These are phyloP conservation scores for Kingdonia uniflora DNA, from an alignment of 164 flowering plant genomes.

Conservation along the genomic window DNA sequence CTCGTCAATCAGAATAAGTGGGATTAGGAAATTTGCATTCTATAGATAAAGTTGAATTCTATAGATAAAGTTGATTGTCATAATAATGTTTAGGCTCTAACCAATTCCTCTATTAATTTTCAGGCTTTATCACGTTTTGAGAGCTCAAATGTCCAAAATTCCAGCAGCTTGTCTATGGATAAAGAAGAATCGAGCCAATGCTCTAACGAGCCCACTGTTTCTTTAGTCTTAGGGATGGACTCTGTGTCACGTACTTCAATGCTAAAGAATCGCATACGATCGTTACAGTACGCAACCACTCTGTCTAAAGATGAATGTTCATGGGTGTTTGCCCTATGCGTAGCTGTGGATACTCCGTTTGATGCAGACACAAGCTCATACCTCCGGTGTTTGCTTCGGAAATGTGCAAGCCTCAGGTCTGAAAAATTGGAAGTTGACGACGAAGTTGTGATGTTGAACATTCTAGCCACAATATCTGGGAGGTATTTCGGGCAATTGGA, in stretches of 20 bases:
- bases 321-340: slow-evolving; percentile 78
- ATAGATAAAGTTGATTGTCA: no score
- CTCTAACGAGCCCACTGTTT: slow-evolving; percentile 31
- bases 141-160: slow-evolving; percentile 6
- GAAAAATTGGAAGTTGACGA: slow-evolving; percentile 51
- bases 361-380: slow-evolving; percentile 68
- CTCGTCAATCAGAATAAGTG: not conserved
- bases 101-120: not conserved
- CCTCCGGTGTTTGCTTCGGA: slow-evolving; percentile 61
- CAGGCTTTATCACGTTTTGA: slow-evolving; percentile 39
- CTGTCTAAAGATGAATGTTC: slow-evolving; percentile 36
- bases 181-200: slow-evolving; percentile 3
- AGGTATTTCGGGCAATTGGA: slow-evolving; percentile 62
- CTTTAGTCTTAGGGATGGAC: slow-evolving; percentile 48
- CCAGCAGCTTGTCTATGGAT: not conserved
- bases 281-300: slow-evolving; percentile 20
- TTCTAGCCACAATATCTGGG: slow-evolving; percentile 60
- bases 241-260: slow-evolving; percentile 45
- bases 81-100: no score
- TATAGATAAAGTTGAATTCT: no score
- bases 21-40: not conserved
- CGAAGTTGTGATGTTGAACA: slow-evolving; percentile 70
- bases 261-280: slow-evolving; percentile 44
- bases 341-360: slow-evolving; percentile 61
- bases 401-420: slow-evolving; percentile 65